Conservation (phyloP, 495 filamentous ascomycete genomes). For the Chaetomium cochliodes region DNA sequence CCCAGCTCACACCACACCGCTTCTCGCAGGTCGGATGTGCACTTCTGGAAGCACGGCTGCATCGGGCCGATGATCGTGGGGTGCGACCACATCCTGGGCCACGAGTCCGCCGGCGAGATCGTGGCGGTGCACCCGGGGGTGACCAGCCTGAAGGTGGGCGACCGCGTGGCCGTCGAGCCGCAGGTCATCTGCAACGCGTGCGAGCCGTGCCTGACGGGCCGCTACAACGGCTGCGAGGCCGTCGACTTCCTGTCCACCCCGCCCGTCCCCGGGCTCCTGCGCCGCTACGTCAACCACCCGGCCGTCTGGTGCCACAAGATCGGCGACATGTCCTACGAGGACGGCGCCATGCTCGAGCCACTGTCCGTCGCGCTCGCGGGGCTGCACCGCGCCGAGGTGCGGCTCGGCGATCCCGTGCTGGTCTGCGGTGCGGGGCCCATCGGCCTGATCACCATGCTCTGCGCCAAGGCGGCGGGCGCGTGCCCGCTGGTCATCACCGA, state of each 20-base stretch:
- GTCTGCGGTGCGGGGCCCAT: constrained; percentile 92
- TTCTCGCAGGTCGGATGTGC: constrained; percentile 74
- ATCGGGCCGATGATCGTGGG: constrained; percentile 93
- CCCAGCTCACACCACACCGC: constrained; percentile 18
- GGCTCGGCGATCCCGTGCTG: constrained; percentile 77
- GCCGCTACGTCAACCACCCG: constrained; percentile 90
- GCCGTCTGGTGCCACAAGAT: constrained; percentile 94
- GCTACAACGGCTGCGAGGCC: constrained; percentile 87
- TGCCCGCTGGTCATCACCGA: constrained; percentile 88
- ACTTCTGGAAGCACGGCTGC: constrained; percentile 92
- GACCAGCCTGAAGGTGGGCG: constrained; percentile 69
- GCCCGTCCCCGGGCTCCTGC: constrained; percentile 81
- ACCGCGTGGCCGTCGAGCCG: constrained; percentile 87
- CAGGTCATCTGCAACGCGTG: constrained; percentile 86
- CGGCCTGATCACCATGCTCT: constrained; percentile 79
- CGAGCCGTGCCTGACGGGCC: constrained; percentile 83
- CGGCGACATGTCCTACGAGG: constrained; percentile 80
- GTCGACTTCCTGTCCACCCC: constrained; percentile 86
- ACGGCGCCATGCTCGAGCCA: constrained; percentile 84
- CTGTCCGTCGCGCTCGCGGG: constrained; percentile 81
- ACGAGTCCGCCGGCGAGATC: constrained; percentile 85
- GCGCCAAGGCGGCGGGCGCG: constrained; percentile 77
- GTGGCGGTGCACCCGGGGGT: constrained; percentile 80
- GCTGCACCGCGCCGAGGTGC: constrained; percentile 73
- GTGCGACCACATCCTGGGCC: constrained; percentile 83